Percentiles rank a stretch among this genome's conserved stretches.
Evolutionary conservation across 805 yeast species (phyloP).

Genomic region (Candida vartiovaarae): DNA sequence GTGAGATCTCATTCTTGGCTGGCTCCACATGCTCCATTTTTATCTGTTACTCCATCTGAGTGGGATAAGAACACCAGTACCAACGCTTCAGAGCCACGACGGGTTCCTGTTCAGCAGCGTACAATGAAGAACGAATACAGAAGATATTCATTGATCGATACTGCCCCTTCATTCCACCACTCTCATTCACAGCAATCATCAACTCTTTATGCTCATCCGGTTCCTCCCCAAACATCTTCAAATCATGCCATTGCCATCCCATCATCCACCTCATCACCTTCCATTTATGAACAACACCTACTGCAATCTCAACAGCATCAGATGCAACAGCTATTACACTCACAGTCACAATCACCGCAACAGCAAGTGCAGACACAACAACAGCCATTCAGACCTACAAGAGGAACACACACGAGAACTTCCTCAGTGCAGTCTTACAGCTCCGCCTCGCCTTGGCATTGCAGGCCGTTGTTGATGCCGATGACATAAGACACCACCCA

Average conservation of each 20-base stretch:
- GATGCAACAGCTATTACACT: too few species aligned
- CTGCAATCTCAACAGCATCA: too few species aligned
- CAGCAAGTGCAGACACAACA: too few species aligned
- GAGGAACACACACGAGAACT: slow-evolving; percentile 28
- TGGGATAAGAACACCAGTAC: slow-evolving; percentile 61
- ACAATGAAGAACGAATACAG: slow-evolving; percentile 18
- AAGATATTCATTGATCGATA: slow-evolving; percentile 39
- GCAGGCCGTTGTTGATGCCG: slow-evolving; percentile 69
- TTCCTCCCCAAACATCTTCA: slow-evolving; percentile 65
- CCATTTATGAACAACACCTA: slow-evolving; percentile 16
- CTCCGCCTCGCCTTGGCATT: slow-evolving; percentile 61
- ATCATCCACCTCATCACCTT: slow-evolving; percentile 28
- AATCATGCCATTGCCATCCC: slow-evolving; percentile 49
- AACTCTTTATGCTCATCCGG: slow-evolving; percentile 41
- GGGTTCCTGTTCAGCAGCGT: slow-evolving; percentile 24
- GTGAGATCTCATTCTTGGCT: slow-evolving; percentile 86
- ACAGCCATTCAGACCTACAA: slow-evolving; percentile 10
- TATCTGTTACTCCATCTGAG: slow-evolving; percentile 79
- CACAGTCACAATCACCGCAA: too few species aligned
- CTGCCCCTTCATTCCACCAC: slow-evolving; percentile 32
- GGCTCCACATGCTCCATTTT: slow-evolving; percentile 71
- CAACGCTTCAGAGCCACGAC: slow-evolving; percentile 21
- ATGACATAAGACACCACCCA: slow-evolving; percentile 26
- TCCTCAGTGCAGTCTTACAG: slow-evolving; percentile 35
- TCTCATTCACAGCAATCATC: slow-evolving; percentile 20